phyloP scores from a whole-genome alignment of 2,329 filamentous ascomycete genomes.

The Colletotrichum sp. region DNA sequence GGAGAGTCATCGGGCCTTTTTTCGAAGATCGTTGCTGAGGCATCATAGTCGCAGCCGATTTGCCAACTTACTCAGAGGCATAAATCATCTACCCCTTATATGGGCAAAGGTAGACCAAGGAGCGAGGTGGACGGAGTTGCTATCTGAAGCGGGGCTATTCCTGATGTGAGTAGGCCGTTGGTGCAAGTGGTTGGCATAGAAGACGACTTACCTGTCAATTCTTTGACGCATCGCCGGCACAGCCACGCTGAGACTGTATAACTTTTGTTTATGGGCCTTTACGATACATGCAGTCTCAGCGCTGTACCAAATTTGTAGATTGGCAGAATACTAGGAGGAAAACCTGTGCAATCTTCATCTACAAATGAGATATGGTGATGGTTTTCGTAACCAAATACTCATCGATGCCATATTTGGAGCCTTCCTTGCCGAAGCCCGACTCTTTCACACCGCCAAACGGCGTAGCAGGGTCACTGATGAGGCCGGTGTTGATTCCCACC shows the following conservation, averaged over 20 bases:
- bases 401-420: slow-evolving; percentile 76
- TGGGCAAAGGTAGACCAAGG: neutral
- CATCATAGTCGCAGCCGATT: neutral
- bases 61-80: neutral
- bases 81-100: neutral
- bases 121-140: neutral
- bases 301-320: neutral
- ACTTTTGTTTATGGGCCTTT: too few relatives aligned
- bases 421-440: slow-evolving; percentile 81
- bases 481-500: slow-evolving; percentile 83
- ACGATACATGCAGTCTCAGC: neutral
- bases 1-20: neutral
- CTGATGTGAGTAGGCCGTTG: neutral
- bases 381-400: slow-evolving; percentile 81
- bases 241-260: neutral
- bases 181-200: neutral
- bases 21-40: neutral
- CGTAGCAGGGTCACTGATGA: slow-evolving; percentile 62
- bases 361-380: slow-evolving; percentile 9
- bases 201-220: rapidly evolving
- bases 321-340: neutral
- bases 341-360: neutral
- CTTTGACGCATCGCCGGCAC: rapidly evolving
- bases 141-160: neutral
- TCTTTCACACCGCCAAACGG: slow-evolving; percentile 84